These are phyloP conservation scores for Phellinidium pouzarii DNA, from an alignment of 1,284 basidiomycete species.

Conservation along the genomic window DNA sequence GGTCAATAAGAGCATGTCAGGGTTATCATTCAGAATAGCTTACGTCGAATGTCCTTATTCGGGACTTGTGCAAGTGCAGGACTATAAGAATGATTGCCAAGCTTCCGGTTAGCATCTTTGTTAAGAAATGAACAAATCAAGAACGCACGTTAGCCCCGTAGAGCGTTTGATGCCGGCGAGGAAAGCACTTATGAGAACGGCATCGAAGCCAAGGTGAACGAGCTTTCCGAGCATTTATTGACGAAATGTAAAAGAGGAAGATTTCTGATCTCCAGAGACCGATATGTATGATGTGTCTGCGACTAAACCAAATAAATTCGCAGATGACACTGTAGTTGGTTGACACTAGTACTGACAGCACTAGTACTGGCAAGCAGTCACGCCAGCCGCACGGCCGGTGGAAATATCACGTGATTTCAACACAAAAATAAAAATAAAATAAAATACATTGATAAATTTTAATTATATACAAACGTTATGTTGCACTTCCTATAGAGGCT, in stretches of 20 bases:
- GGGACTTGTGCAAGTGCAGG: slow-evolving; percentile 65
- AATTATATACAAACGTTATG: too few relatives aligned
- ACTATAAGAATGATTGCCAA: too few relatives aligned
- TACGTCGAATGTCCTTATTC: slow-evolving; percentile 79
- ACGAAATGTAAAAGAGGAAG: not conserved
- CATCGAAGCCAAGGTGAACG: slow-evolving; percentile 72
- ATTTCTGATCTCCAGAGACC: not conserved
- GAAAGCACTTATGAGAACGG: slow-evolving; percentile 67
- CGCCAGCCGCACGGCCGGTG: not conserved
- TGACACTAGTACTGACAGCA: not conserved
- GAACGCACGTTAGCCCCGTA: slow-evolving; percentile 71
- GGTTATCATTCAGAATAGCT: slow-evolving; percentile 26
- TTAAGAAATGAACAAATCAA: not conserved
- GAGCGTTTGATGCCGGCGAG: slow-evolving; percentile 75
- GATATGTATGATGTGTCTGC: too few relatives aligned
- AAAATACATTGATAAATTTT: too few relatives aligned
- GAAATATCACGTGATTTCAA: not conserved
- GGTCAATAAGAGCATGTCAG: slow-evolving; percentile 9
- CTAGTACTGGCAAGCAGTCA: too few relatives aligned
- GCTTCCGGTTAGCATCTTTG: too few relatives aligned
- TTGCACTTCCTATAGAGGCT: not conserved
- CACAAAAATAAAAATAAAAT: not conserved
- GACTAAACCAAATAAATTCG: too few relatives aligned
- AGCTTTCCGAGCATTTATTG: slow-evolving; percentile 49
- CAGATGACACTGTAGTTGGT: too few relatives aligned